Conservation (phyloP, 208 protist species). For the Strigomonas culicis region DNA sequence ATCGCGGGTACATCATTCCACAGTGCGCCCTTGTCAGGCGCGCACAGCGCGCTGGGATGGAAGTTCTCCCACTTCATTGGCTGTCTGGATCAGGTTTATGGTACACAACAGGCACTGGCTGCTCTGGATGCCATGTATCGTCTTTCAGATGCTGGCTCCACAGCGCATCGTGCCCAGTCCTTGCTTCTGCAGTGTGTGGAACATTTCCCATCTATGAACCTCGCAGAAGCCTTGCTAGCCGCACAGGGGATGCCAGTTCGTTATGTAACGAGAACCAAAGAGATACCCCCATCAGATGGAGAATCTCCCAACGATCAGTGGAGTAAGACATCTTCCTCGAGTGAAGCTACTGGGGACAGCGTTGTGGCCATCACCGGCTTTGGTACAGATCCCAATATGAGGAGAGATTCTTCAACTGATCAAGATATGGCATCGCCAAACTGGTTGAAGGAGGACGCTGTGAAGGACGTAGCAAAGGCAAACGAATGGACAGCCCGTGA, state of each 20-base stretch:
- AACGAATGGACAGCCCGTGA: no score
- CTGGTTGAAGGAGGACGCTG: no score
- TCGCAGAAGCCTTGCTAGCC: slow-evolving; percentile 71
- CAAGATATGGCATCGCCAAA: no score
- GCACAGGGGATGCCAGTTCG: slow-evolving; percentile 67
- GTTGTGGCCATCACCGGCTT: no score
- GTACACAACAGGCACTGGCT: slow-evolving; percentile 11
- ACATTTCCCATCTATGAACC: slow-evolving; percentile 45
- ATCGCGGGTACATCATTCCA: slow-evolving; percentile 72
- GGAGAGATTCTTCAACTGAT: no score
- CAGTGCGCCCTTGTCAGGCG: slow-evolving; percentile 40
- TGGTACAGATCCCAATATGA: no score
- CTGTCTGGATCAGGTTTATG: slow-evolving; percentile 49
- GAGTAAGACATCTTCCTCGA: no score
- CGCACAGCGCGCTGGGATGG: slow-evolving; percentile 79
- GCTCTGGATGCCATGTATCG: slow-evolving; percentile 45
- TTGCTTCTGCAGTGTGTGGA: slow-evolving; percentile 54
- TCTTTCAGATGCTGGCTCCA: no score
- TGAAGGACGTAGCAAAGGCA: no score
- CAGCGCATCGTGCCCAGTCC: no score
- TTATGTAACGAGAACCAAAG: slow-evolving; percentile 16
- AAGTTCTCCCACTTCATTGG: slow-evolving; percentile 85
- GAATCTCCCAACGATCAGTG: no score
- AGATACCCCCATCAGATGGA: not conserved
- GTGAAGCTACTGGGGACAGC: no score